Evolutionary conservation across 441 rosid species (phyloP), one percentile per base, ranked within the genome.

Genomic region (Euphorbia schlechtendalii): DNA sequence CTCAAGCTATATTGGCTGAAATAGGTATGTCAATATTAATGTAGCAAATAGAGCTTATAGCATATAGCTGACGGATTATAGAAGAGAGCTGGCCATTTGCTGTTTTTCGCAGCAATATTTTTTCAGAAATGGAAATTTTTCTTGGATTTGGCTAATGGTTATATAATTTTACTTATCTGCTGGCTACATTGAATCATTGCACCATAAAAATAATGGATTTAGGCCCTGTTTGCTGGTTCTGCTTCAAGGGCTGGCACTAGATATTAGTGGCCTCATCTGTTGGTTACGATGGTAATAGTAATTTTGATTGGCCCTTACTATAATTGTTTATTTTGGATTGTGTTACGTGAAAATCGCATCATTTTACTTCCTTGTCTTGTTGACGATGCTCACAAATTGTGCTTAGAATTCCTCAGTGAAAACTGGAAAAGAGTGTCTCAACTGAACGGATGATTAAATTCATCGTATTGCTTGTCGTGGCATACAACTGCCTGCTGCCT

Each of bases 11-110:
- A 30, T 22, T 24, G 32, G n/a, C n/a, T 43, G 40, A 8, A 60
- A 32, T 67, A 34, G 8, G 30, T 49, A 28, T 36, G 41, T 53
- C 27, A 55, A 12, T 56, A 60, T 61, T 56, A 45, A 69, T 28
- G 25, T 32, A 54, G 57, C 12, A 22, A 56, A 48, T 59, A 25
- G 21, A 54, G 17, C 52, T 56, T 34, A 5, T 15, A 3, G 64
- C 8, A 20, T 20, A 52, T 36, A 54, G 48, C 48, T 43, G 69
- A 63, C 36, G 43, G 28, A 60, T 61, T 45, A 21, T 38, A 17
- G 63, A 66, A 55, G 41, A 51, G 58, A 61, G 25, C 57, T 49
- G 62, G 22, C 54, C 27, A 60, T 66, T 53, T 63, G 53, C 66
- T 58, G 66, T 30, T 34, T 17, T 67, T 25, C 6, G 43, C 36